Evolutionary conservation across 768 basidiomycete species (phyloP).

Genomic region (Nidula microcarpa): DNA sequence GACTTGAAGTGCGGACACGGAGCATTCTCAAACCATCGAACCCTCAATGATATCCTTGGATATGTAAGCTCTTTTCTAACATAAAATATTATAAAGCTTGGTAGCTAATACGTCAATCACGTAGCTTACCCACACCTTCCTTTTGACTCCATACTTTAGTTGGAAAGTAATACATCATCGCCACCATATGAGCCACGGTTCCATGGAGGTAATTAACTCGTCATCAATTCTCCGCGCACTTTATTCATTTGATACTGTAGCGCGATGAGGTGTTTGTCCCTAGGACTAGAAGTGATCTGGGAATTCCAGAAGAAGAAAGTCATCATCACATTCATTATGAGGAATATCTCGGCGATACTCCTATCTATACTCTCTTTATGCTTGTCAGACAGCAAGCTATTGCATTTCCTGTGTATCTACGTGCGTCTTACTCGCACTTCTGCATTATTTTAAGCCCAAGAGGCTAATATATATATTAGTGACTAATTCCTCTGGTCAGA

Average conservation of each 20-base stretch:
- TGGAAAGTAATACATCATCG: slow-evolving; percentile 55
- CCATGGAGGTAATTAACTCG: slow-evolving; percentile 30
- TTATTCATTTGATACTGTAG: slow-evolving; percentile 23
- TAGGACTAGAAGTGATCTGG: slow-evolving; percentile 53
- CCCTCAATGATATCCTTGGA: slow-evolving; percentile 46
- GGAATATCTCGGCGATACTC: slow-evolving; percentile 57
- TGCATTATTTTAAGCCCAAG: not conserved
- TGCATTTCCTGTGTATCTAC: slow-evolving; percentile 59
- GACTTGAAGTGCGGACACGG: slow-evolving; percentile 48
- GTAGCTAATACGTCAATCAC: no score
- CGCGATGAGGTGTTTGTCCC: slow-evolving; percentile 60
- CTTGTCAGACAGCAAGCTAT: slow-evolving; percentile 55
- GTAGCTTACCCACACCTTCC: slow-evolving; percentile 37
- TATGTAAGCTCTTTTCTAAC: slow-evolving; percentile 15
- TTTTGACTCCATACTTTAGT: slow-evolving; percentile 53
- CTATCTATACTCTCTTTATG: slow-evolving; percentile 54
- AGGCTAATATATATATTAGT: slow-evolving; percentile 32
- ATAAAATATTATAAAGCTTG: no score
- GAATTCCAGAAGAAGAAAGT: slow-evolving; percentile 36
- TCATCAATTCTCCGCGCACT: no score
- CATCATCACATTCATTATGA: slow-evolving; percentile 41
- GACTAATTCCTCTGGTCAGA: slow-evolving; percentile 61
- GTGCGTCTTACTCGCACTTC: slow-evolving; percentile 24
- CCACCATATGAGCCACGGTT: slow-evolving; percentile 48
- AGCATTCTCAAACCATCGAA: slow-evolving; percentile 47